Evolutionary conservation across 352 stramenopile genomes (phyloP), one percentile per base, ranked within the genome.

Genomic region (Globisporangium abappressorium): DNA sequence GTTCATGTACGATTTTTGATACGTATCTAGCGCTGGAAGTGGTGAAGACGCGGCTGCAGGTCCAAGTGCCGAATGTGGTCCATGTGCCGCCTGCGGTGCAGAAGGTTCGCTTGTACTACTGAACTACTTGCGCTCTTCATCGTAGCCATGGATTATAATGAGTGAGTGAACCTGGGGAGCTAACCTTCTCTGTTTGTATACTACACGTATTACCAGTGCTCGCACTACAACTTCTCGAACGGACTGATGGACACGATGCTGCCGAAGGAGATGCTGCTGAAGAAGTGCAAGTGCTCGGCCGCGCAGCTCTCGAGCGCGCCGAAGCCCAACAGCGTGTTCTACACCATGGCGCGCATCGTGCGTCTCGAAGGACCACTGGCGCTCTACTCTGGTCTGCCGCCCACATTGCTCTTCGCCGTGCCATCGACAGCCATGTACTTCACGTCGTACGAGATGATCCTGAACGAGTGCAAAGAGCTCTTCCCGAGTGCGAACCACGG

Each of bases 351-450:
- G 20, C 78, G 80, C 33, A 94, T 94, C 53, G 80, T 81, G 18
- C 74, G 80, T 1, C 68, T 84, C 7, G 86, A 93, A 64, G 85
- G 85, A 0, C 77, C 84, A 1, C 34, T 85, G 15, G 86, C 85
- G 33, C 71, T 96, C 34, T 94, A 94, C 65, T 77, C 87, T 8
- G 94, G 94, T 3, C 70, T 98, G 9, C 70, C 78, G 9, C 93
- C 96, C 7, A 98, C 93, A 7, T 68, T 99, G 20, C 65, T 98
- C 33, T 98, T 98, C 70, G 90, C 90, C 1, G 80, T 98, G 14
- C 95, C 96, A 0, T 98, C 94, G 47, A 98, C 94, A 0, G 91
- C 95, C 7, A 71, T 98, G 38, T 98, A 98, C 71, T 98, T 98
- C 70, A 91, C 92, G 5, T 87, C 84, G 2, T 99, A 99, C 68